Evolutionary conservation across 2,329 filamentous ascomycete genomes (phyloP), one percentile per base, ranked within the genome.

Genomic region (Diaporthe vexans): DNA sequence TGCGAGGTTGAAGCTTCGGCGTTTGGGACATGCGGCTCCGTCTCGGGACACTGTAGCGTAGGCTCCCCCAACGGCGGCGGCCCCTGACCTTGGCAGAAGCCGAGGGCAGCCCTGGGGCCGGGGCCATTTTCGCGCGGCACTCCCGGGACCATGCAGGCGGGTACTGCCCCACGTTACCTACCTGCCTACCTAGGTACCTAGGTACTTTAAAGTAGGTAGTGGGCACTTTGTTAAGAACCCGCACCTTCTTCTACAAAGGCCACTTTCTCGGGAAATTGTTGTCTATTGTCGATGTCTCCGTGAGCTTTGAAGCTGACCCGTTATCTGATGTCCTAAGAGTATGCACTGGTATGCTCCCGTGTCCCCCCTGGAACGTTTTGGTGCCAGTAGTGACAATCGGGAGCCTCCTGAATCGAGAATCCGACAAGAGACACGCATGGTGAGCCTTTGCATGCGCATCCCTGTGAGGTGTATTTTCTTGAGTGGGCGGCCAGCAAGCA

Each of bases 21-120:
- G 63, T 52, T 37, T 52, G 63, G 63, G 61, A 71, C 43, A 63
- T 59, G 72, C 72, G 72, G 74, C 74, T 69, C 73, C 40, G 57
- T 56, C 15, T 51, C 63, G 63, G 73, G 56, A 57, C 57, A 43
- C 52, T 54, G 43, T 74, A 71, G 74, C 58, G 17, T 43, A 43
- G 17, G 15, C 40, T 19, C 17, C 40, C 40, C 40, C 40, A 43
- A 43, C 40, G 40, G 40, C 54, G 33, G 59, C 33, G 48, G 54
- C 72, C 52, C 74, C 71, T 71, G 40, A 68, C 59, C 74, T 74
- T 71, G 71, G 65, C 71, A 33, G 58, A 29, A 43, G 46, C 26
- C 46, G 37, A 52, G 46, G 33, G 43, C 56, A 40, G 40, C 40
- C 40, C 13, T 43, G 40, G 40, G 40, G 40, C 40, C 40, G 40